Base-by-base conservation (phyloP, 2,329 filamentous ascomycete genomes). In the Colletotrichum sp. region DNA sequence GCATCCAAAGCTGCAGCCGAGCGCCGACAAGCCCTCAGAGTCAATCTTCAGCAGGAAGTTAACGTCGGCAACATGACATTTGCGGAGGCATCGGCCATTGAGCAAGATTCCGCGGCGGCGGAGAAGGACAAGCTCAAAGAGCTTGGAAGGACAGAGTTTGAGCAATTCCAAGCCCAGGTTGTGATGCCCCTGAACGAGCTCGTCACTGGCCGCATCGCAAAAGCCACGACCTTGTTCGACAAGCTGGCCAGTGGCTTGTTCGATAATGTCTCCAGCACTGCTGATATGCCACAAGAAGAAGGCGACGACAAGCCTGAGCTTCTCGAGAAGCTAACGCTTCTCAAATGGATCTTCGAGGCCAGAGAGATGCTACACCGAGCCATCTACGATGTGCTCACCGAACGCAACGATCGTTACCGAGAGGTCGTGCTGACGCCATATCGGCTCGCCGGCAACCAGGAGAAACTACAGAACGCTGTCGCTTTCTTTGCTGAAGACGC, bases 261-360 rank as follows among this genome's bases (percentile, higher is more conserved):
- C 76, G 92, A 92, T 67, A 94, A 95, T 77, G 83, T 81, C 21
- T 81, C 83, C 30, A 85, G 93, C 90, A 73, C 93, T 91, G 81
- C 96, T 1, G 96, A 98, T 80, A 92, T 95, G 83, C 94, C 96
- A 0, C 96, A 98, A 83, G 96, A 98, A 83, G 96, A 98, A 85
- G 96, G 97, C 21, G 96, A 98, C 79, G 96, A 98, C 83, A 93
- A 96, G 82, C 97, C 97, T 0, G 97, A 99, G 84, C 89, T 98
- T 0, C 88, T 98, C 4, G 97, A 99, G 84, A 98, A 98, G 84
- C 89, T 99, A 14, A 98, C 96, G 0, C 90, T 98, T 63, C 89
- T 98, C 16, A 99, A 98, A 81, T 98, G 97, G 96, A 92, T 98
- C 10, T 98, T 98, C 79, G 97, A 99, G 83, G 94, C 94, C 1